Evolutionary conservation across 805 yeast species (phyloP).

Genomic region (Wickerhamiella domercqiae): DNA sequence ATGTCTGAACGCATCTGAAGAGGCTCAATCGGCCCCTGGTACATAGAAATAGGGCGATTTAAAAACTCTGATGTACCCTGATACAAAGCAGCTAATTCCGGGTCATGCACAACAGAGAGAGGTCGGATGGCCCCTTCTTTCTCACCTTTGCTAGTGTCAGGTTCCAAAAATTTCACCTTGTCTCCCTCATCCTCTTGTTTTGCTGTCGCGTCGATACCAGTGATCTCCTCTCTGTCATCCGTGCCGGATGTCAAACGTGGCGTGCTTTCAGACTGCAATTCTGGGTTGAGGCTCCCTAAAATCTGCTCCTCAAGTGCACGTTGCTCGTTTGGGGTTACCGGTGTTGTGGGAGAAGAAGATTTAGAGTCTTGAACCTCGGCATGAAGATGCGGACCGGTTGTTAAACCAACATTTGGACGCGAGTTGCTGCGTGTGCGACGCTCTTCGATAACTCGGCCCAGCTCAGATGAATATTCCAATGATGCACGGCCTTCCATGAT

Average conservation of each 20-base stretch:
- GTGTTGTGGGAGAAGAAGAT: conserved; percentile 2
- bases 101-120: conserved; percentile 14
- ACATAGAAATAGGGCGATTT: conserved; percentile 19
- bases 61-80: conserved; percentile 20
- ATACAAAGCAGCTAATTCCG: conserved; percentile 22
- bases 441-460: conserved; percentile 10
- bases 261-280: no score
- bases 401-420: neutral
- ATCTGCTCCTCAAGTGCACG: conserved; percentile 2
- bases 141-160: conserved; percentile 2
- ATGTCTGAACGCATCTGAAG: conserved; percentile 9
- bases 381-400: neutral
- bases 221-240: no score
- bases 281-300: conserved; percentile 3
- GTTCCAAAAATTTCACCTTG: no score
- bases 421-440: conserved; percentile 2
- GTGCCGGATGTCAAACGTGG: no score
- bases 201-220: no score
- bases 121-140: neutral
- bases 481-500: conserved; percentile 10
- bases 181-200: no score
- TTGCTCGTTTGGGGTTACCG: conserved; percentile 3
- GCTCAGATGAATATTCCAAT: conserved; percentile 10
- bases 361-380: neutral
- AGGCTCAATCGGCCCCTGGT: conserved; percentile 14